phyloP scores from a whole-genome alignment of 805 yeast species.

The Danielozyma ontarioensis region DNA sequence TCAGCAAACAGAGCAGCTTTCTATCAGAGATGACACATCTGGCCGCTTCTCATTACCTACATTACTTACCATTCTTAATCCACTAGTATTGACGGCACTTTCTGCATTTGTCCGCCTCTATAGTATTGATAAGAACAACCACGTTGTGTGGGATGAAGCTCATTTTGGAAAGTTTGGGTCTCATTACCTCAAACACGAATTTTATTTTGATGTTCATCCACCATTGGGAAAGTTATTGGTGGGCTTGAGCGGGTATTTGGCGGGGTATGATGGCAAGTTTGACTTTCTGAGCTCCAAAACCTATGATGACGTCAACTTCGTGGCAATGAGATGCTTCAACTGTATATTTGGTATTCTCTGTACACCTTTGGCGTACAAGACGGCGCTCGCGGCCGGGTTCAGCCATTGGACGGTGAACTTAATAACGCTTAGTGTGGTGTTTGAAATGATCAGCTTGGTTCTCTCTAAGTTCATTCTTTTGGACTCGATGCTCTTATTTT shows the following conservation, averaged over 20 bases:
- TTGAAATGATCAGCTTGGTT: slow-evolving; percentile 66
- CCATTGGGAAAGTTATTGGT: slow-evolving; percentile 93
- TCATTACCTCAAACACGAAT: slow-evolving; percentile 79
- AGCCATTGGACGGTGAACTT: slow-evolving; percentile 45
- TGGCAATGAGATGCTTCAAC: slow-evolving; percentile 67
- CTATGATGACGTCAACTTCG: slow-evolving; percentile 54
- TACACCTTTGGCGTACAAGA: slow-evolving; percentile 61
- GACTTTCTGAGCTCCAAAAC: slow-evolving; percentile 62
- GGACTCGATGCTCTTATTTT: slow-evolving; percentile 72
- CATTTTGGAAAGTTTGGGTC: slow-evolving; percentile 97
- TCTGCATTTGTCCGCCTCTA: slow-evolving; percentile 56
- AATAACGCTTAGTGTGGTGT: slow-evolving; percentile 55
- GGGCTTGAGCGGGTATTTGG: slow-evolving; percentile 80
- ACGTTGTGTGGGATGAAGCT: slow-evolving; percentile 97
- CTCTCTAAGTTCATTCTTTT: slow-evolving; percentile 69
- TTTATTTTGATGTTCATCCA: slow-evolving; percentile 96
- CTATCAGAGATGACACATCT: too few species aligned
- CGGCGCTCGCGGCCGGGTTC: slow-evolving; percentile 29
- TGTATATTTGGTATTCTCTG: slow-evolving; percentile 62
- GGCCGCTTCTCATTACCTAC: too few species aligned
- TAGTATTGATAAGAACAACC: slow-evolving; percentile 61
- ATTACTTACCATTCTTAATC: background rate
- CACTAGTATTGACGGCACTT: background rate
- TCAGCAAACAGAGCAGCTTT: background rate
- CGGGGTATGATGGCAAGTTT: slow-evolving; percentile 77